Evolutionary conservation across 257 asterid species (phyloP), one percentile per base, ranked within the genome.

Genomic region (Ballota nigra): DNA sequence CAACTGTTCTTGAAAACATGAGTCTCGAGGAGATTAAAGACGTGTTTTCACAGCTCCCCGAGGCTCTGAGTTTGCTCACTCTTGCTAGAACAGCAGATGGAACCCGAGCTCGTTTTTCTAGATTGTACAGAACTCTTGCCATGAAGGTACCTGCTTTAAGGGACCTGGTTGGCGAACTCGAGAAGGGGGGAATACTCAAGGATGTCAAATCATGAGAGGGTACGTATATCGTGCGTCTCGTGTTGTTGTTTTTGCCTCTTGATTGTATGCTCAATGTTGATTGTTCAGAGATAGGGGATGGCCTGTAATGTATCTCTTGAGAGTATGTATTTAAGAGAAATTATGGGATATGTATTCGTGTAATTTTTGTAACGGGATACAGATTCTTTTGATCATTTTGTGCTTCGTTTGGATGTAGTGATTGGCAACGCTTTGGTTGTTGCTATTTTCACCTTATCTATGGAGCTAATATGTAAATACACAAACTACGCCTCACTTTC

Each of bases 1-100:
- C 99, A 31, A 78, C 85, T 2, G 69, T 85, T 34, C 86, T 95
- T 28, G 98, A 92, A 75, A 84, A 80, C 29, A 83, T 85, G 96
- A 85, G 79, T 82, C 84, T 92, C 29, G 97, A 95, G 38, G 96
- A 84, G 82, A 87, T 92, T 73, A 95, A 84, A 82, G 91, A 73
- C 20, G 69, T 88, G 28, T 95, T 95, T 66, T 60, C 87, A 1
- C 87, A 86, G 80, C 96, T 95, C 16, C 98, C 98, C 0, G 96
- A 92, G 82, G 86, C 99, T 73, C 79, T 95, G 36, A 89, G 97
- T 77, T 64, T 89, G 74, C 99, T 95, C 34, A 91, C 98, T 36
- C 88, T 92, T 51, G 98, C 99, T 34, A 78, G 96, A 79, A 95
- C 99, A 7, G 98, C 91, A 6, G 97, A 95, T 20, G 98, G 98